Percentiles rank a stretch among this genome's conserved stretches.
These are phyloP conservation scores for Penicillium macrosclerotiorum DNA, from an alignment of 495 filamentous ascomycete genomes.

Conservation along the genomic window DNA sequence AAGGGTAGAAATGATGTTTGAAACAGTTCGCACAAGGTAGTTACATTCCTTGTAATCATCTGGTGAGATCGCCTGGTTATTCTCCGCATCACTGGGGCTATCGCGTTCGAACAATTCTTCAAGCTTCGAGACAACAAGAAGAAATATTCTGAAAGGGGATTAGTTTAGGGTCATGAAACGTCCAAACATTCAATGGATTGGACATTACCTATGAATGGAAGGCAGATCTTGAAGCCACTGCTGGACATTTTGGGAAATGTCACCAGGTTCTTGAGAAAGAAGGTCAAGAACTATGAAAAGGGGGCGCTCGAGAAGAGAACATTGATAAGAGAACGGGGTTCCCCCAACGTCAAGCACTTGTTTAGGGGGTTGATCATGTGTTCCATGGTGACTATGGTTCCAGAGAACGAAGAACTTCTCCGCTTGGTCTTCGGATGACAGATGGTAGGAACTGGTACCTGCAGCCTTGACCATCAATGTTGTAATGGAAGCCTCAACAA, in stretches of 20 bases:
- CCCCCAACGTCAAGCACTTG: conserved; percentile 46
- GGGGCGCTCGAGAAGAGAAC: conserved; percentile 74
- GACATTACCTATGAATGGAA: conserved; percentile 40
- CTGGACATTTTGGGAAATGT: conserved; percentile 70
- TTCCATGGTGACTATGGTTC: conserved; percentile 74
- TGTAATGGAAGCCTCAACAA: conserved; percentile 78
- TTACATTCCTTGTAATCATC: conserved; percentile 74
- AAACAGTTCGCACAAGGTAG: conserved; percentile 75
- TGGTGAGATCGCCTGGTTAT: conserved; percentile 24
- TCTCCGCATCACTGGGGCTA: conserved; percentile 9
- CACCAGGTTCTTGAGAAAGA: conserved; percentile 67
- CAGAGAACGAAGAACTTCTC: conserved; percentile 69
- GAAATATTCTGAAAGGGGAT: conserved; percentile 36
- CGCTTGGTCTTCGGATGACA: conserved; percentile 36
- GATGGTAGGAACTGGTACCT: conserved; percentile 20
- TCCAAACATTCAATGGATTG: not conserved
- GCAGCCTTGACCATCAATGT: conserved; percentile 61
- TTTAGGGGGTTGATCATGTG: conserved; percentile 49
- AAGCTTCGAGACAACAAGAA: conserved; percentile 38
- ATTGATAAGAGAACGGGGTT: conserved; percentile 36
- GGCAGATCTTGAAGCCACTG: conserved; percentile 79
- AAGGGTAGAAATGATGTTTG: conserved; percentile 60
- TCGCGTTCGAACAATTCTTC: conserved; percentile 35
- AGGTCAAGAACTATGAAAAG: conserved; percentile 81
- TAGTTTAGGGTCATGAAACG: conserved; percentile 13